Percentiles rank a stretch among this genome's conserved stretches.
phyloP scores from a whole-genome alignment of 2,329 filamentous ascomycete species.

The Arthrobotrys iridis region DNA sequence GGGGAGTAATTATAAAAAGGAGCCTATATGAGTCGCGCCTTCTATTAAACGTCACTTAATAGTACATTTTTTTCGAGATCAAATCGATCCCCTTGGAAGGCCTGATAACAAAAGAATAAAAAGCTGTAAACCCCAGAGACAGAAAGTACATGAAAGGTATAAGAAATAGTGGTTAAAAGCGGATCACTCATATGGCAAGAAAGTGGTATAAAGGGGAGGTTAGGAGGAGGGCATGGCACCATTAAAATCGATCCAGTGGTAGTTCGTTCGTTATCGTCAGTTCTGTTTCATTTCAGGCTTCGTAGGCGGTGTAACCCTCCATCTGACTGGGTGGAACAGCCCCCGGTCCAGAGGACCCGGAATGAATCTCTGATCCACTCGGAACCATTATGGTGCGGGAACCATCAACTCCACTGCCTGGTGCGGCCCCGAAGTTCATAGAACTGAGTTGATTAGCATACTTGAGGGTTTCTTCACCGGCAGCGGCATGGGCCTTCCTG shows the following conservation, averaged over 20 bases:
- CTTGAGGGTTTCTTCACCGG: conserved; percentile 60
- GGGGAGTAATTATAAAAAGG: not conserved
- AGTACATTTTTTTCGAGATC: conserved; percentile 44
- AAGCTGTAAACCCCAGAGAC: conserved; percentile 20
- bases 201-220: not conserved
- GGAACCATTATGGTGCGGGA: conserved; percentile 61
- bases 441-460: conserved; percentile 60
- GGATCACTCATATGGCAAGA: conserved; percentile 10
- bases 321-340: conserved; percentile 47
- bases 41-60: conserved; percentile 53
- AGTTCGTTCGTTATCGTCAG: conserved; percentile 11
- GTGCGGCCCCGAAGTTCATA: conserved; percentile 36
- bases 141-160: conserved; percentile 26
- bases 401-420: conserved; percentile 61
- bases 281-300: conserved; percentile 19
- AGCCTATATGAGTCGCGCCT: conserved; percentile 41
- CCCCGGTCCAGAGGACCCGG: conserved; percentile 26
- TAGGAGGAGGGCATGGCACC: conserved; percentile 12
- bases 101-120: conserved; percentile 9
- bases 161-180: not conserved
- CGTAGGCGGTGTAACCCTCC: conserved; percentile 45
- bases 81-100: conserved; percentile 1
- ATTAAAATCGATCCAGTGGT: conserved; percentile 1
- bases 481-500: conserved; percentile 64
- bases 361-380: conserved; percentile 25